Evolutionary conservation across 495 filamentous ascomycete species (phyloP).

Genomic region (Aspergillus avenaceus): DNA sequence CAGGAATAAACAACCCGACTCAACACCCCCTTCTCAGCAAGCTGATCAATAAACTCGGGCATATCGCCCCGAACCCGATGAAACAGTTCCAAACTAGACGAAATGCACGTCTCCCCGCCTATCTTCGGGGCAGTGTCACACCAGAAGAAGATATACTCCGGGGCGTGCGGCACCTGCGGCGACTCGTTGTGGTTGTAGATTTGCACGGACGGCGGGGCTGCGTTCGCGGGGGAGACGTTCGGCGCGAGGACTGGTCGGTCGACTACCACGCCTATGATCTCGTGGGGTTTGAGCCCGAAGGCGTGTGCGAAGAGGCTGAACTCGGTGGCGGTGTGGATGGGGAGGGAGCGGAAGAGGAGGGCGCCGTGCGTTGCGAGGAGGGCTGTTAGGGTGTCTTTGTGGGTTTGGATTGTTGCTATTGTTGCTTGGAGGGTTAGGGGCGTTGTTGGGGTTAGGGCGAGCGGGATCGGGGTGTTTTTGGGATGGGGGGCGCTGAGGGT

Average conservation of each 20-base stretch:
- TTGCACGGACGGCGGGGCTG: slow-evolving; percentile 44
- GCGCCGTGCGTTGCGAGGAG: slow-evolving; percentile 49
- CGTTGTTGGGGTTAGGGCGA: slow-evolving; percentile 34
- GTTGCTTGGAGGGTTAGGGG: slow-evolving; percentile 26
- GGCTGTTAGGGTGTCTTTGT: slow-evolving; percentile 46
- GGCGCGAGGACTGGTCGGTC: slow-evolving; percentile 45
- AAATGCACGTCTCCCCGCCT: slow-evolving; percentile 51
- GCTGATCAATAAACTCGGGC: slow-evolving; percentile 42
- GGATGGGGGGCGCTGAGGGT: slow-evolving; percentile 38
- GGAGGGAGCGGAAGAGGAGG: slow-evolving; percentile 30
- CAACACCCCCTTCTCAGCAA: slow-evolving; percentile 43
- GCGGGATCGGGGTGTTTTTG: slow-evolving; percentile 32
- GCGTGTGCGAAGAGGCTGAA: slow-evolving; percentile 52
- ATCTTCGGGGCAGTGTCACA: slow-evolving; percentile 26
- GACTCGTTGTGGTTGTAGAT: slow-evolving; percentile 56
- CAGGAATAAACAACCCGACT: slow-evolving; percentile 43
- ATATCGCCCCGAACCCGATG: slow-evolving; percentile 41
- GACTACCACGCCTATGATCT: slow-evolving; percentile 54
- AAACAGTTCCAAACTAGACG: slow-evolving; percentile 49
- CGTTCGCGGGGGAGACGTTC: slow-evolving; percentile 52
- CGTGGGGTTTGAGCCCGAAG: slow-evolving; percentile 51
- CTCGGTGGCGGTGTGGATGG: slow-evolving; percentile 29
- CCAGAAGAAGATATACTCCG: slow-evolving; percentile 16
- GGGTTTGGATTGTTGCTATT: slow-evolving; percentile 48
- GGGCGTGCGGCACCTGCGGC: slow-evolving; percentile 25